Percentiles rank a stretch among this genome's conserved stretches.
These are phyloP conservation scores for Rubroboletus satanas DNA, from an alignment of 768 basidiomycete genomes.

Conservation along the genomic window DNA sequence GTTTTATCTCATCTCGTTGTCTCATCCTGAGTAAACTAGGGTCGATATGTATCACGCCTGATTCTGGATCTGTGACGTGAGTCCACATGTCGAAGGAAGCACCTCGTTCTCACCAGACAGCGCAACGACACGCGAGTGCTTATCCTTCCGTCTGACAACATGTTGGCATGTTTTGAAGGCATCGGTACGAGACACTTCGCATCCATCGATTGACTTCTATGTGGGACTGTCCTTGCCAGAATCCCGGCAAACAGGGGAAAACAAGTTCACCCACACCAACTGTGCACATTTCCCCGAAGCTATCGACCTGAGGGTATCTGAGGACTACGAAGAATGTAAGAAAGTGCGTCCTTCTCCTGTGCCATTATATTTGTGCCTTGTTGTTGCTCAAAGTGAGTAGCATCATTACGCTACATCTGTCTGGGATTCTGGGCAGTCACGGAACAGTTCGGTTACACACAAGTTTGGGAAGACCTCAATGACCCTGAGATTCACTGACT, in stretches of 20 bases:
- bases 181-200: background rate
- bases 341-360: background rate
- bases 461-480: background rate
- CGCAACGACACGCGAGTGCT: background rate
- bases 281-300: background rate
- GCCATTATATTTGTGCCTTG: background rate
- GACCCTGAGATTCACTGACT: background rate
- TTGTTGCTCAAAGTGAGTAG: background rate
- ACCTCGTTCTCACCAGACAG: background rate
- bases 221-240: background rate
- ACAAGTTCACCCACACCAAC: background rate
- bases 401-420: background rate
- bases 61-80: background rate
- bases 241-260: background rate
- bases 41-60: constrained; percentile 1
- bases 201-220: background rate
- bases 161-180: background rate
- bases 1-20: background rate
- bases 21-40: constrained; percentile 1
- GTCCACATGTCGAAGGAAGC: background rate
- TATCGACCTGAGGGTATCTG: too few relatives aligned
- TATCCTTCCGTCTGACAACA: background rate
- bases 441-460: background rate
- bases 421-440: background rate
- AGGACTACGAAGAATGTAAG: background rate